Conservation (phyloP, 805 yeast genomes). For the Saccharomyces eubayanus region DNA sequence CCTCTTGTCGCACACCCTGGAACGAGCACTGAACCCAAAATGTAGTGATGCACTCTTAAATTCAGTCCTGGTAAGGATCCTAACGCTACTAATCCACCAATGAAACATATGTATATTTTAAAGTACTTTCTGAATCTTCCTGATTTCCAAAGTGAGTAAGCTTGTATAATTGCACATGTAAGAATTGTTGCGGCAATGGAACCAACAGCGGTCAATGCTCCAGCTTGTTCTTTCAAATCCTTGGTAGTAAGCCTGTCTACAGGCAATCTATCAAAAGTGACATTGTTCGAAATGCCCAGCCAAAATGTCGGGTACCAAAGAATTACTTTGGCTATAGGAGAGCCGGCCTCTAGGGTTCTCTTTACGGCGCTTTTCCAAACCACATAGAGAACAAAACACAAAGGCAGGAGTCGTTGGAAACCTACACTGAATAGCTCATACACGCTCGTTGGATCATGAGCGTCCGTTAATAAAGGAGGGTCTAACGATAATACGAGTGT, state of each 20-base stretch:
- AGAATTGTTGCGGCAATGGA: constrained; percentile 42
- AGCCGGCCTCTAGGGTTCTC: constrained; percentile 41
- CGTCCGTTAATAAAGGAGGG: constrained; percentile 61
- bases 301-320: constrained; percentile 76
- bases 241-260: constrained; percentile 69
- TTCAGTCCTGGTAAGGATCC: constrained; percentile 56
- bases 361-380: constrained; percentile 53
- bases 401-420: constrained; percentile 66
- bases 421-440: constrained; percentile 63
- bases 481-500: constrained; percentile 67
- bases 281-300: constrained; percentile 77
- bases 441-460: constrained; percentile 40
- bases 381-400: constrained; percentile 60
- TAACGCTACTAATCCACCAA: constrained; percentile 38
- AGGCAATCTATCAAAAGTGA: constrained; percentile 82
- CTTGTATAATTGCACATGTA: constrained; percentile 60
- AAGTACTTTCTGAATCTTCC: constrained; percentile 59
- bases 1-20: constrained; percentile 83
- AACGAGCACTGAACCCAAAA: constrained; percentile 63
- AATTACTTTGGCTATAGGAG: constrained; percentile 32
- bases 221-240: constrained; percentile 70
- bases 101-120: constrained; percentile 41
- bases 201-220: constrained; percentile 59
- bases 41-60: constrained; percentile 73
- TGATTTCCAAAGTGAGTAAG: constrained; percentile 69